Percentiles rank a stretch among this genome's conserved stretches.
Conservation (phyloP, 2,329 filamentous ascomycete genomes). For the Cercospora sesami region DNA sequence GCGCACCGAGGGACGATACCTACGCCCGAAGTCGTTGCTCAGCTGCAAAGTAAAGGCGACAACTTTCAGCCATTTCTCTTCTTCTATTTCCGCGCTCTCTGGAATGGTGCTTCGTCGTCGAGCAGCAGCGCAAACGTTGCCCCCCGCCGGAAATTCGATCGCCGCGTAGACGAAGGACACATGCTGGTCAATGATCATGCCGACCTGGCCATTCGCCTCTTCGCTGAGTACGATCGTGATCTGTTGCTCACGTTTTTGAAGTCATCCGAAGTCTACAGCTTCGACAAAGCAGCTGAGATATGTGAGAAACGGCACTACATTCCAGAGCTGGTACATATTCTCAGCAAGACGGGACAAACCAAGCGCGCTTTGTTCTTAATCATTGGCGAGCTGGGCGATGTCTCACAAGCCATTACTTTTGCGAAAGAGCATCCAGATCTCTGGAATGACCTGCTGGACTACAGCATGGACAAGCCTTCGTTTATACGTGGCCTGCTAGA, state of each 20-base stretch:
- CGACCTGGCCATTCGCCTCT: conserved; percentile 81
- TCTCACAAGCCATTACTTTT: conserved; percentile 89
- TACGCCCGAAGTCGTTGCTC: conserved; percentile 72
- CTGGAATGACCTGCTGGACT: conserved; percentile 91
- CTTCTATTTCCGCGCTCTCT: conserved; percentile 86
- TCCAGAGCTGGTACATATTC: conserved; percentile 90
- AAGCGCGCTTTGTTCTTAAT: conserved; percentile 90
- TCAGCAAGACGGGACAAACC: conserved; percentile 92
- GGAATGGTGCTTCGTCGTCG: conserved; percentile 51
- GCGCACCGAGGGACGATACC: conserved; percentile 84
- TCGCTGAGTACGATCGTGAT: conserved; percentile 76
- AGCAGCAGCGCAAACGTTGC: conserved; percentile 22
- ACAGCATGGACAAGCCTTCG: conserved; percentile 94
- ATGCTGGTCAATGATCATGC: conserved; percentile 78
- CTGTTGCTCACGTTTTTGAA: conserved; percentile 86
- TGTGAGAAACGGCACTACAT: conserved; percentile 82
- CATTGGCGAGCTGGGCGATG: conserved; percentile 87
- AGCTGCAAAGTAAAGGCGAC: conserved; percentile 66
- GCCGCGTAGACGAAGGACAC: conserved; percentile 54
- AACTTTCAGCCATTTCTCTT: conserved; percentile 72
- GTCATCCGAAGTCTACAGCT: conserved; percentile 77
- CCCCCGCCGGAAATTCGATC: conserved; percentile 32
- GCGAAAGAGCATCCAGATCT: conserved; percentile 90
- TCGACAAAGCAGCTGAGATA: conserved; percentile 73
- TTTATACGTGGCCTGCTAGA: conserved; percentile 92